phyloP scores from a whole-genome alignment of 257 asterid genomes.

The Rauvolfia tetraphylla region DNA sequence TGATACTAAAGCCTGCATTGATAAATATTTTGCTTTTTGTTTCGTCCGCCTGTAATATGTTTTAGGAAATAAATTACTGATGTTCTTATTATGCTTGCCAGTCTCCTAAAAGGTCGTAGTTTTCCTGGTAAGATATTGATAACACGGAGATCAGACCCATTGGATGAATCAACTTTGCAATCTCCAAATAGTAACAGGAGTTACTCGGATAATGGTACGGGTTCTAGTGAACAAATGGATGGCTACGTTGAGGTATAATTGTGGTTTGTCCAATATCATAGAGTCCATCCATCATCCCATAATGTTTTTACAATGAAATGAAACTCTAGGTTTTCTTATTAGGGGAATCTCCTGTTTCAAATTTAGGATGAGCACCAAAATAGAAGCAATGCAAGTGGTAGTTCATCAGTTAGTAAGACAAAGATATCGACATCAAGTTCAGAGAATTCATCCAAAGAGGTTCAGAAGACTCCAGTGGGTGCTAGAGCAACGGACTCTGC shows the following conservation, averaged over 20 bases:
- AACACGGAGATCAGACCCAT: conserved; percentile 63
- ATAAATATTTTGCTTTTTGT: not conserved
- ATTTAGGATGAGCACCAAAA: conserved; percentile 56
- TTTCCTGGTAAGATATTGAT: conserved; percentile 93
- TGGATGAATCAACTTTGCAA: conserved; percentile 44
- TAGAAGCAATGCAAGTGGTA: conserved; percentile 47
- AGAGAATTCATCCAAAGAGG: conserved; percentile 54
- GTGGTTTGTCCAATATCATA: not conserved
- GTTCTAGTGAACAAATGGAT: conserved; percentile 44
- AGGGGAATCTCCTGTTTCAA: conserved; percentile 18
- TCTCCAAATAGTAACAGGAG: conserved; percentile 58
- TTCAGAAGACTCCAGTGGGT: conserved; percentile 59
- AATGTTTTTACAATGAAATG: not conserved
- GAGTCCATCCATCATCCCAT: not conserved
- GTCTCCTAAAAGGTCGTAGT: conserved; percentile 94
- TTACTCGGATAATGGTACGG: conserved; percentile 44
- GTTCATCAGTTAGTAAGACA: conserved; percentile 44
- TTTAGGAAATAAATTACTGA: not conserved
- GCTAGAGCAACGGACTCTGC: conserved; percentile 97
- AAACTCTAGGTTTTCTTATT: conserved; percentile 7
- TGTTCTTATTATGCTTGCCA: conserved; percentile 23
- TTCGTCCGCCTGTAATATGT: not conserved
- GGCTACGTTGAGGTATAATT: conserved; percentile 47
- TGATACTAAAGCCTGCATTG: not conserved
- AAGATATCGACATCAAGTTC: conserved; percentile 37